Evolutionary conservation across 352 stramenopile genomes (phyloP).

Genomic region (Phytophthora ohioensis): DNA sequence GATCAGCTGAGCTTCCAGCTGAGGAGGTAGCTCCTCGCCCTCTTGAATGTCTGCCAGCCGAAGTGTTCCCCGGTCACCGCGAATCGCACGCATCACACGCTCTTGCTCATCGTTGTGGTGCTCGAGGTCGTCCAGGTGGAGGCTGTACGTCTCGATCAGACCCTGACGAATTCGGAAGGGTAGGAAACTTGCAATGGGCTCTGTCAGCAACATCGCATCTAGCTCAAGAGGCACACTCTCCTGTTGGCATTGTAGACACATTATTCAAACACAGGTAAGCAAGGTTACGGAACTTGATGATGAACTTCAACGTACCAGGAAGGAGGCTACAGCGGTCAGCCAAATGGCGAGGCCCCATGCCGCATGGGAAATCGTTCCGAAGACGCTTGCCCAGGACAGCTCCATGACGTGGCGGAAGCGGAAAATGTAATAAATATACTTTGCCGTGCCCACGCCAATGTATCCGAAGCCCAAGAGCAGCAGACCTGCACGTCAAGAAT

Average conservation of each 20-base stretch:
- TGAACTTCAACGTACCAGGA: conserved; percentile 62
- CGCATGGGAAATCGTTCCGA: conserved; percentile 84
- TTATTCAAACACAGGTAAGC: not conserved
- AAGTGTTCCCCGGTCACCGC: conserved; percentile 56
- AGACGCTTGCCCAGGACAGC: conserved; percentile 87
- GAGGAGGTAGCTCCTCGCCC: conserved; percentile 41
- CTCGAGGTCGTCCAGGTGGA: conserved; percentile 88
- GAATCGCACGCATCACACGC: conserved; percentile 82
- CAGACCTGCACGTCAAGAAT: conserved; percentile 45
- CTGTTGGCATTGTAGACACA: conserved; percentile 36
- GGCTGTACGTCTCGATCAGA: conserved; percentile 90
- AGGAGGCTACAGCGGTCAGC: conserved; percentile 86
- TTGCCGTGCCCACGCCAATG: conserved; percentile 87
- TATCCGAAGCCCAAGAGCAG: conserved; percentile 88
- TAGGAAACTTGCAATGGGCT: conserved; percentile 82
- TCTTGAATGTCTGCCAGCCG: conserved; percentile 39
- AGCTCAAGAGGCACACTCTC: conserved; percentile 88
- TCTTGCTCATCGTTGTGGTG: conserved; percentile 87
- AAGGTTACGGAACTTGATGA: not conserved
- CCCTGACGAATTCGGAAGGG: conserved; percentile 88
- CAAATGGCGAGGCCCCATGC: conserved; percentile 86
- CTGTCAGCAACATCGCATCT: conserved; percentile 85
- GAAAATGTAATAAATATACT: conserved; percentile 93
- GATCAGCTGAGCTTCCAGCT: conserved; percentile 46
- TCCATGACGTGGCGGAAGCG: conserved; percentile 90